Base-by-base conservation (phyloP, 1,139 yeast species). In the Taphrina betulina region DNA sequence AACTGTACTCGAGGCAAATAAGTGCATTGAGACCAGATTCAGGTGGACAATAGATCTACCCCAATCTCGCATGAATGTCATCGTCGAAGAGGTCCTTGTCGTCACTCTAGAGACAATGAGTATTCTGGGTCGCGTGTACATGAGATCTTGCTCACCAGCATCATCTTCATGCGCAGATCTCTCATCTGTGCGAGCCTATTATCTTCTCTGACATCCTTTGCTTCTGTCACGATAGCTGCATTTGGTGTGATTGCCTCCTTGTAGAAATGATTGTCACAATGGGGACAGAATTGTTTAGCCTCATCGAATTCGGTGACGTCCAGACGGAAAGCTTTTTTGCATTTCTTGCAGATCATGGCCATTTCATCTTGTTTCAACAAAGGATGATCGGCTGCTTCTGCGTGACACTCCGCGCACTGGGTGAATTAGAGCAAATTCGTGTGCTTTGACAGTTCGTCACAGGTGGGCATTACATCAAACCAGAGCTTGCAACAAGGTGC, bases 351-450 rank as follows among this genome's bases (percentile, higher is more conserved):
- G 20, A 69, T 64, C 52, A 71, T 61, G 0, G 73, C 65, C 63
- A 71, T 60, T 20, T 71, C 73, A 7, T 68, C 54, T 5, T 72
- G 69, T 58, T 69, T 69, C 33, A 62, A 60, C 23, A 71, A 61
- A 3, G 64, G 59, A 48, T 71, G 73, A 46, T 65, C 68, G 53
- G 71, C 72, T 38, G 58, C 58, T 51, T 68, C 72, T 16, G 59
- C 66, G 57, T 71, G 73, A 60, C 71, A 71, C 53, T 64, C 64
- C 10, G 73, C 71, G 57, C 74, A 71, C 63, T 70, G 72, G 57
- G 68, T 68, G 69, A 71, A 69, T 58, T 68, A 68, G 16, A 66
- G 61, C 56, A 35, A 28, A 12, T 23, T 16, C 34, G 17, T 37
- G 14, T 10, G 14, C 8, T 5, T 12, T 8, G 22, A 1, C 31